phyloP scores from a whole-genome alignment of 148 eudicot species.

The Chenopodium album region DNA sequence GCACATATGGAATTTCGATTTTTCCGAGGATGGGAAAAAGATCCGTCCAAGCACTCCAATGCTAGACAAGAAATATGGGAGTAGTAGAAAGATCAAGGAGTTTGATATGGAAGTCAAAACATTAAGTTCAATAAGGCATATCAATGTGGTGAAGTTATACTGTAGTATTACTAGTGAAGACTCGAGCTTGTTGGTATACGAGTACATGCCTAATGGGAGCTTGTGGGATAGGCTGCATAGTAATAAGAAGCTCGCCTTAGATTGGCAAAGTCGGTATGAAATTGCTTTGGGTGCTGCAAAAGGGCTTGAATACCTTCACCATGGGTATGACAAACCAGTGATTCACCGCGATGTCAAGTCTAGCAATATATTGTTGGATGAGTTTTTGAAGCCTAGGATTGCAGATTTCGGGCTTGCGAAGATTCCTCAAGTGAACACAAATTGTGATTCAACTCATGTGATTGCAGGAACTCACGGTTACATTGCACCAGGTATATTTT shows the following conservation, averaged over 20 bases:
- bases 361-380: conserved; percentile 83
- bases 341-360: conserved; percentile 95
- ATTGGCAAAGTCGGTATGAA: conserved; percentile 79
- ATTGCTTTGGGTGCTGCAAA: conserved; percentile 81
- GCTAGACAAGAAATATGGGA: conserved; percentile 39
- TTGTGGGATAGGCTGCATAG: conserved; percentile 76
- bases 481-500: conserved; percentile 83
- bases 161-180: conserved; percentile 90
- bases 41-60: conserved; percentile 48
- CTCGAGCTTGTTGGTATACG: conserved; percentile 88
- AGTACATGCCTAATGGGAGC: conserved; percentile 87
- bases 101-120: conserved; percentile 84
- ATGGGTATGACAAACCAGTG: conserved; percentile 71
- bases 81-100: conserved; percentile 44
- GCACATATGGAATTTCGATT: conserved; percentile 63
- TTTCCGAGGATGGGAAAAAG: conserved; percentile 30
- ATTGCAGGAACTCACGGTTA: conserved; percentile 89
- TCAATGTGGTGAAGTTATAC: conserved; percentile 80
- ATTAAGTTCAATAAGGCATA: conserved; percentile 82
- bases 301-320: conserved; percentile 90
- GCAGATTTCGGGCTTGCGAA: conserved; percentile 96
- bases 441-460: conserved; percentile 55
- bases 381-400: conserved; percentile 72
- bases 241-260: conserved; percentile 43
- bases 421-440: conserved; percentile 51